Conservation (phyloP, 805 yeast species). For the Tetrapisispora taiwanensis region DNA sequence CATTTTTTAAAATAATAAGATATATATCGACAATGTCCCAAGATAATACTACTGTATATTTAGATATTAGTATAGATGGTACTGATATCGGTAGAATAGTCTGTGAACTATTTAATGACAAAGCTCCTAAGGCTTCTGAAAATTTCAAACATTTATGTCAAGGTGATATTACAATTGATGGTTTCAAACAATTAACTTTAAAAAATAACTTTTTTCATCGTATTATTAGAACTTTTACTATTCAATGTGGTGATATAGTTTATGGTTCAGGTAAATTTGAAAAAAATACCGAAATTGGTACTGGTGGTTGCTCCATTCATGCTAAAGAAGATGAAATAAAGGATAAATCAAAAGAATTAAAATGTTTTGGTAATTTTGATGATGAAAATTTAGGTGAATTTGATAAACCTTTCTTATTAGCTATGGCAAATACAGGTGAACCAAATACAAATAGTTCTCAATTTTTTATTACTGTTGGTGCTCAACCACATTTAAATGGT, state of each 20-base stretch:
- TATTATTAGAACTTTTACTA: slow-evolving; percentile 56
- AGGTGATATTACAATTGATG: slow-evolving; percentile 24
- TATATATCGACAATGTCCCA: background rate
- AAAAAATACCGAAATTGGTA: slow-evolving; percentile 27
- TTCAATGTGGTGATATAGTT: slow-evolving; percentile 56
- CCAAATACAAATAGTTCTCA: slow-evolving; percentile 48
- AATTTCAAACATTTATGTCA: slow-evolving; percentile 43
- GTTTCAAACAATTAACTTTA: slow-evolving; percentile 26
- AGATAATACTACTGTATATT: slow-evolving; percentile 20
- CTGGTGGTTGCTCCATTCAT: slow-evolving; percentile 40
- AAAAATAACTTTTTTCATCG: slow-evolving; percentile 47
- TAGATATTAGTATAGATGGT: slow-evolving; percentile 44
- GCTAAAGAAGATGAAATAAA: slow-evolving; percentile 19
- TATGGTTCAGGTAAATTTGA: slow-evolving; percentile 29
- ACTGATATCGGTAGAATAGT: slow-evolving; percentile 49
- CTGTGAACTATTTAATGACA: slow-evolving; percentile 35
- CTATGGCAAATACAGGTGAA: slow-evolving; percentile 53
- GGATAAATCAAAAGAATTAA: slow-evolving; percentile 4
- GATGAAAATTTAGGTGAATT: slow-evolving; percentile 47
- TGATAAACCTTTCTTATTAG: slow-evolving; percentile 39
- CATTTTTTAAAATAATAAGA: too few relatives aligned
- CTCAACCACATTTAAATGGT: slow-evolving; percentile 65
- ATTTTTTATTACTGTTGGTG: slow-evolving; percentile 59
- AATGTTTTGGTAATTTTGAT: slow-evolving; percentile 34
- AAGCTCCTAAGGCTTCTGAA: slow-evolving; percentile 48